Evolutionary conservation across 306 rosid species (phyloP).

Genomic region (Biancaea sappan): DNA sequence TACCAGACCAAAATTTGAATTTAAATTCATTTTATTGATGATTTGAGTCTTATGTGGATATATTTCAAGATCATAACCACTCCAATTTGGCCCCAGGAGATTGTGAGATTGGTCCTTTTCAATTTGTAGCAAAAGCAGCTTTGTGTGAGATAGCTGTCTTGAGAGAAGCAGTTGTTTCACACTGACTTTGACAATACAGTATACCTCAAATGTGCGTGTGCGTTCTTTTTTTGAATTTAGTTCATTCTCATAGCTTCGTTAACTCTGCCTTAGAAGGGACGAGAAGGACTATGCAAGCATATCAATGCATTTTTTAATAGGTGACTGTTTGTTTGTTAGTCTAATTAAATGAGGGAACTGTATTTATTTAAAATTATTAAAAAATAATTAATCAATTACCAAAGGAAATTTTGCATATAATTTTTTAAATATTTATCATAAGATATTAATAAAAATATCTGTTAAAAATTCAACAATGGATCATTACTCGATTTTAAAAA

Average conservation of each 20-base stretch:
- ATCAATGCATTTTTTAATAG: neutral
- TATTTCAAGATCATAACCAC: too few species aligned
- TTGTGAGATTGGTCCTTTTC: neutral
- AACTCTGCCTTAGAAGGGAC: conserved; percentile 39
- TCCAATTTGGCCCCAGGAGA: neutral
- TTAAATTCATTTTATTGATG: neutral
- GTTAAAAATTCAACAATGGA: neutral
- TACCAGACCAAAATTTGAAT: neutral
- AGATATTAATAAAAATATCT: too few species aligned
- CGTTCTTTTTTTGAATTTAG: conserved; percentile 24
- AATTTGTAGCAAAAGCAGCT: conserved; percentile 16
- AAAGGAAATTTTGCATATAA: neutral
- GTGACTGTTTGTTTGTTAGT: neutral
- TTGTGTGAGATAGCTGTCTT: neutral
- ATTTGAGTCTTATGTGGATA: too few species aligned
- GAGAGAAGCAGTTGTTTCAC: conserved; percentile 26
- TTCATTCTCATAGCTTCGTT: neutral
- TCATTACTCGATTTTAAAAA: neutral
- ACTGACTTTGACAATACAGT: neutral
- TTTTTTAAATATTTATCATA: neutral
- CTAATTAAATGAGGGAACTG: neutral
- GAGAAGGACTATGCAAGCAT: neutral
- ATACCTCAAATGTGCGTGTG: conserved; percentile 15
- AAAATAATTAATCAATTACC: neutral
- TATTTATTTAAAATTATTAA: too few species aligned